These are phyloP conservation scores for Phaffomyces thermotolerans DNA, from an alignment of 805 yeast species.

Conservation along the genomic window DNA sequence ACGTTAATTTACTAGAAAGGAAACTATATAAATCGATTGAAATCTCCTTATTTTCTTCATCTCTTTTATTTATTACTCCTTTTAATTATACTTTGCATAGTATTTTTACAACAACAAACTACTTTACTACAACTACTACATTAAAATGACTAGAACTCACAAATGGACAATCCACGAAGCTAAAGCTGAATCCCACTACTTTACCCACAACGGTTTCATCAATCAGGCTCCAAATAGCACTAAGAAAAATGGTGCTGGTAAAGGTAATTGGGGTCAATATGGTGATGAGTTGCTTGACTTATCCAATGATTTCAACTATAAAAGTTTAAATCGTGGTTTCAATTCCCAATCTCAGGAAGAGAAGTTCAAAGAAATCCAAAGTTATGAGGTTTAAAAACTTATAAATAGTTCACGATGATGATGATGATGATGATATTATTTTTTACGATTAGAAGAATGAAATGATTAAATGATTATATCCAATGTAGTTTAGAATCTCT, in stretches of 20 bases:
- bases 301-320: slow-evolving; percentile 38
- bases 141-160: slow-evolving; percentile 65
- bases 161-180: slow-evolving; percentile 65
- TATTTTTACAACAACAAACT: background rate
- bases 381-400: background rate
- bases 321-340: slow-evolving; percentile 42
- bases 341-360: slow-evolving; percentile 38
- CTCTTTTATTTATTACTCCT: background rate
- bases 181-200: slow-evolving; percentile 58
- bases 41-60: background rate
- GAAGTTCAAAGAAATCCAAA: slow-evolving; percentile 23
- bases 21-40: too few species aligned
- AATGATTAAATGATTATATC: too few species aligned
- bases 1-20: too few species aligned
- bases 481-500: background rate
- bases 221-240: slow-evolving; percentile 68
- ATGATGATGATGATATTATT: slow-evolving; percentile 1
- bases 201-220: slow-evolving; percentile 66
- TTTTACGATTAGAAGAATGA: background rate
- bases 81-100: background rate
- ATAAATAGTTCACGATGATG: background rate
- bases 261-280: slow-evolving; percentile 78
- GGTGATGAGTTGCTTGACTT: slow-evolving; percentile 68
- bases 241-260: slow-evolving; percentile 82
- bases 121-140: background rate